phyloP scores from a whole-genome alignment of 2,329 filamentous ascomycete genomes.

The Orbilia oligospora region DNA sequence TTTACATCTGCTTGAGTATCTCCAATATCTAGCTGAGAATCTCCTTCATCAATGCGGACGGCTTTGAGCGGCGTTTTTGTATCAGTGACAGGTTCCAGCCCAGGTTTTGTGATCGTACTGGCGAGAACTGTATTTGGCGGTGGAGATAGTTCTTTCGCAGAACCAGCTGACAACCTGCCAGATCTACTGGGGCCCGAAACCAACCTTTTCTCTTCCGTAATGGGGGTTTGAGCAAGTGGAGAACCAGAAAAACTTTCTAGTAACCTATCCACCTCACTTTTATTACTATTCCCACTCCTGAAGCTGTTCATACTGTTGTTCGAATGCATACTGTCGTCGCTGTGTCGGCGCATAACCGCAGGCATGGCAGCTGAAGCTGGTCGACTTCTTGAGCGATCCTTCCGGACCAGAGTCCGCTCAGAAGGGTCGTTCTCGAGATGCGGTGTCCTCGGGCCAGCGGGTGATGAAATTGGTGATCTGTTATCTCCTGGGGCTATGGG shows the following conservation, averaged over 20 bases:
- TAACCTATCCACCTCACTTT: slow-evolving; percentile 78
- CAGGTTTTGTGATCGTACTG: slow-evolving; percentile 38
- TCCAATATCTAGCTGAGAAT: slow-evolving; percentile 18
- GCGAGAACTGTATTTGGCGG: slow-evolving; percentile 25
- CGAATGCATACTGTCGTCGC: slow-evolving; percentile 67
- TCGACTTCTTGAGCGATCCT: slow-evolving; percentile 63
- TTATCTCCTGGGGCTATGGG: not conserved
- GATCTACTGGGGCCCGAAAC: slow-evolving; percentile 24
- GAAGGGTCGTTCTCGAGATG: slow-evolving; percentile 27
- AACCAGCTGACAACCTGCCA: slow-evolving; percentile 26
- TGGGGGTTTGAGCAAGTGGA: slow-evolving; percentile 68
- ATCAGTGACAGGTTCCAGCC: slow-evolving; percentile 48
- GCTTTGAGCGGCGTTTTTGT: slow-evolving; percentile 52
- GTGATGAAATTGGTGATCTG: not conserved
- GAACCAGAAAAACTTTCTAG: slow-evolving; percentile 80
- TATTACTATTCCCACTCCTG: slow-evolving; percentile 70
- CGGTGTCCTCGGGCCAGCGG: slow-evolving; percentile 9
- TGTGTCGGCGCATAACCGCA: slow-evolving; percentile 65
- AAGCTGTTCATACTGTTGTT: slow-evolving; percentile 71
- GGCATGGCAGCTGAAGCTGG: slow-evolving; percentile 52
- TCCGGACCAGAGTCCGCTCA: slow-evolving; percentile 43
- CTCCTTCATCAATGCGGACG: slow-evolving; percentile 41
- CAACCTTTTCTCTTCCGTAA: slow-evolving; percentile 62
- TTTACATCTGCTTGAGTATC: slow-evolving; percentile 1
- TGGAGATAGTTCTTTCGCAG: slow-evolving; percentile 28